Evolutionary conservation across 169 alveolate genomes (phyloP).

Genomic region (Cystoisospora suis): DNA sequence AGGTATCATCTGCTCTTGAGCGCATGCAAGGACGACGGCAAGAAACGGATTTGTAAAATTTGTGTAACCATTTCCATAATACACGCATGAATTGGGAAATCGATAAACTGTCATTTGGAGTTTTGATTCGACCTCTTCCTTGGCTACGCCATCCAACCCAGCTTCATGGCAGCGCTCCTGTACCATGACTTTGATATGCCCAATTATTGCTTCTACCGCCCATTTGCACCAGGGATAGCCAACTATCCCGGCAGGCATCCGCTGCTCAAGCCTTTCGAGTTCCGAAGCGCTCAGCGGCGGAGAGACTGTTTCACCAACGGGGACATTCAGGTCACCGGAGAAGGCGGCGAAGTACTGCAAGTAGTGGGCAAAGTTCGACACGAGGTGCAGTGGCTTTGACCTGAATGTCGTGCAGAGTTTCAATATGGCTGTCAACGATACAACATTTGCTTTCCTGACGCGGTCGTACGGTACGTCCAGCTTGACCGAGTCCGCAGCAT

Average conservation of each 20-base stretch:
- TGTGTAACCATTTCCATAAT: conserved; percentile 69
- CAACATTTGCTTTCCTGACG: conserved; percentile 68
- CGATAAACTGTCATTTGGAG: conserved; percentile 69
- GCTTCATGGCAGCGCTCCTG: neutral
- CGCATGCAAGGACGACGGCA: conserved; percentile 64
- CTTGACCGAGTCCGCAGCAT: conserved; percentile 71
- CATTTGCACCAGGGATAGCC: conserved; percentile 77
- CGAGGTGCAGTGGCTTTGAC: conserved; percentile 70
- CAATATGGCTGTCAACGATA: conserved; percentile 62
- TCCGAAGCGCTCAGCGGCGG: conserved; percentile 43
- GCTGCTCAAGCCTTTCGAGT: conserved; percentile 65
- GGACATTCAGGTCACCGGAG: conserved; percentile 44
- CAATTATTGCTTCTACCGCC: conserved; percentile 73
- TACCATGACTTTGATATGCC: conserved; percentile 26
- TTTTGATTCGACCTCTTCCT: conserved; percentile 6
- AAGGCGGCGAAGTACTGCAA: conserved; percentile 69
- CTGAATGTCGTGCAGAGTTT: conserved; percentile 66
- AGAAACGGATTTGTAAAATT: conserved; percentile 63
- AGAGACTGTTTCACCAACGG: conserved; percentile 44
- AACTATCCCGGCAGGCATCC: conserved; percentile 68
- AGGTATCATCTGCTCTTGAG: conserved; percentile 70
- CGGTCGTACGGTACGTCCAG: conserved; percentile 62
- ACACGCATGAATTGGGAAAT: conserved; percentile 71
- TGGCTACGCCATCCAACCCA: neutral
- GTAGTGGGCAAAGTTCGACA: conserved; percentile 71